A percentile compares a stretch with the other conserved stretches of the same genome.
phyloP scores from a whole-genome alignment of 2,329 filamentous ascomycete species.

The Rachicladosporium sp. region DNA sequence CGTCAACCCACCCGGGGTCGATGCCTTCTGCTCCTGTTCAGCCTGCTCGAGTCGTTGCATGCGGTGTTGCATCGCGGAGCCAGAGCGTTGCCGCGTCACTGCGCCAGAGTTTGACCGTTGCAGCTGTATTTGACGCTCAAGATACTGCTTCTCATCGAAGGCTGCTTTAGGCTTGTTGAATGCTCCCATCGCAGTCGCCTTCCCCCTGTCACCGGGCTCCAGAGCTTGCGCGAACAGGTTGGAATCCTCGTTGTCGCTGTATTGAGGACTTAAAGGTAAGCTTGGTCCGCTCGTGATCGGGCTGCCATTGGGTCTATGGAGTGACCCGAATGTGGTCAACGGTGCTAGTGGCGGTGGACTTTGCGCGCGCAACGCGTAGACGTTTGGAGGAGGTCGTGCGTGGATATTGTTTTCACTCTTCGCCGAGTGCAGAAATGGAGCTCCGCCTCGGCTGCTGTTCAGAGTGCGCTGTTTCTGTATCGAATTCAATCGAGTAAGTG shows the following conservation, averaged over 20 bases:
- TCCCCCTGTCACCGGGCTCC: constrained; percentile 65
- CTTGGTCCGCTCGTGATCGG: constrained; percentile 27
- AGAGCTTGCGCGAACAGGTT: constrained; percentile 49
- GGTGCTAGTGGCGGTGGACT: constrained; percentile 28
- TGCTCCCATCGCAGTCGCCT: constrained; percentile 61
- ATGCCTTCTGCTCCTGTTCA: constrained; percentile 11
- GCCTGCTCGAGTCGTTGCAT: constrained; percentile 12
- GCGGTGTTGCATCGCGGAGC: constrained; percentile 14
- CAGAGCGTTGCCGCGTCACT: constrained; percentile 4
- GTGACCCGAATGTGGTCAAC: constrained; percentile 23
- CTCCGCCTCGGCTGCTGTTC: constrained; percentile 38
- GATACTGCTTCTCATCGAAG: constrained; percentile 77
- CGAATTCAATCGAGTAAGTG: constrained; percentile 68
- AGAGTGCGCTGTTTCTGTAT: constrained; percentile 51
- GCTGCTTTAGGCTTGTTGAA: constrained; percentile 62
- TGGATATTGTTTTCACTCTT: constrained; percentile 57
- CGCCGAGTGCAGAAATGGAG: constrained; percentile 19
- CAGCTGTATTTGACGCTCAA: constrained; percentile 69
- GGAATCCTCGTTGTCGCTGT: constrained; percentile 44
- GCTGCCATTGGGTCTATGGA: constrained; percentile 25
- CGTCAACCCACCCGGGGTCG: constrained; percentile 12
- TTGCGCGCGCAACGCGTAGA: constrained; percentile 19
- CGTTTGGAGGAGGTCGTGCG: constrained; percentile 25
- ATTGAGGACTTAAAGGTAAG: constrained; percentile 53
- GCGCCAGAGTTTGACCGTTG: constrained; percentile 39